phyloP scores from a whole-genome alignment of 2,329 filamentous ascomycete species.

The Neonectria hederae region DNA sequence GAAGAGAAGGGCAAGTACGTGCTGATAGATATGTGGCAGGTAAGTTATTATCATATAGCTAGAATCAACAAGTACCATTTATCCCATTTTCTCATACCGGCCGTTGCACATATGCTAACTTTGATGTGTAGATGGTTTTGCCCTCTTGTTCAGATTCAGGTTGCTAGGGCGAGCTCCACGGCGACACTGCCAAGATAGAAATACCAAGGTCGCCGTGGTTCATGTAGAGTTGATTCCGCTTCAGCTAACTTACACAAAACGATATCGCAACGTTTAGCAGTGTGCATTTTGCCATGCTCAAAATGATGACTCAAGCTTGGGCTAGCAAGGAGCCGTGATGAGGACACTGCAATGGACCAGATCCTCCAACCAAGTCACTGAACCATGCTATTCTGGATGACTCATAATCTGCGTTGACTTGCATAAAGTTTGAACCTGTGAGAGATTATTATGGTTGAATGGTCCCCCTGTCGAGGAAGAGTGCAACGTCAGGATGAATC shows the following conservation, averaged over 20 bases:
- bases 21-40: slow-evolving; percentile 40
- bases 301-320: too few species aligned
- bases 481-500: not conserved
- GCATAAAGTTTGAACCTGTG: not conserved
- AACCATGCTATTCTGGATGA: too few species aligned
- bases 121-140: slow-evolving; percentile 24
- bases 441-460: not conserved
- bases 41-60: slow-evolving; percentile 11
- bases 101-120: not conserved
- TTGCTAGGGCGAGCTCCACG: slow-evolving; percentile 12
- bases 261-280: too few species aligned
- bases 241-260: too few species aligned
- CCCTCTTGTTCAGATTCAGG: slow-evolving; percentile 7
- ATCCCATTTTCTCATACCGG: not conserved
- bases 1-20: slow-evolving; percentile 35
- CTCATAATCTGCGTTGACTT: not conserved
- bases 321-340: too few species aligned
- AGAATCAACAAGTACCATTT: too few species aligned
- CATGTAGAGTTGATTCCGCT: not conserved
- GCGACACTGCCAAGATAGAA: not conserved
- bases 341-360: too few species aligned
- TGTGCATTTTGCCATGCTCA: too few species aligned
- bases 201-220: slow-evolving; percentile 2
- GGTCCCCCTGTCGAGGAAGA: not conserved
- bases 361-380: too few species aligned